Conservation (phyloP, 768 basidiomycete genomes). For the Amyloporia xantha region DNA sequence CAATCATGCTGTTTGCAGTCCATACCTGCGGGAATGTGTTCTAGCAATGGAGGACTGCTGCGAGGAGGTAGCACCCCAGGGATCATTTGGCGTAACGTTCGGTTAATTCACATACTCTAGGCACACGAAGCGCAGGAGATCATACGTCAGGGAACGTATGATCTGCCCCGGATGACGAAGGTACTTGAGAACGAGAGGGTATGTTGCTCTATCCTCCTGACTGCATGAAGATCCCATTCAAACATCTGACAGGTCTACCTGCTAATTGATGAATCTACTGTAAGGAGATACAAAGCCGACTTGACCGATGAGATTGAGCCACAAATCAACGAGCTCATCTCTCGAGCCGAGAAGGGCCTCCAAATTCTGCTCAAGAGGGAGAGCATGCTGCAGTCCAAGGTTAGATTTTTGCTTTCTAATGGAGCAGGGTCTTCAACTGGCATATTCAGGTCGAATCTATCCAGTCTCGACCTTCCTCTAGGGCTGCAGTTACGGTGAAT, state of each 20-base stretch:
- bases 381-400: constrained; percentile 56
- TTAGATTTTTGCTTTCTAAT: too few relatives aligned
- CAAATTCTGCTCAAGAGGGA: constrained; percentile 57
- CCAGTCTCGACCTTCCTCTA: constrained; percentile 33
- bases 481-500: constrained; percentile 39
- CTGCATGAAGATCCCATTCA: constrained; percentile 1
- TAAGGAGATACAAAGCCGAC: constrained; percentile 69
- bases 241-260: constrained; percentile 56
- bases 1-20: constrained; percentile 58
- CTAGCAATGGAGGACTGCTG: constrained; percentile 76
- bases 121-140: constrained; percentile 63
- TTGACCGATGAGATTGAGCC: constrained; percentile 79
- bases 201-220: constrained; percentile 8
- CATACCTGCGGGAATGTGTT: constrained; percentile 69
- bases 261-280: constrained; percentile 63
- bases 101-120: constrained; percentile 27
- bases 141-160: constrained; percentile 62
- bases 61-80: constrained; percentile 52
- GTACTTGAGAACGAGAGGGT: constrained; percentile 66
- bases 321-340: constrained; percentile 67
- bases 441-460: constrained; percentile 48
- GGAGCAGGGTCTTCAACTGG: background rate
- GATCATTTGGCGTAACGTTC: background rate
- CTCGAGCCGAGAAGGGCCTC: constrained; percentile 64
- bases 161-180: constrained; percentile 64